phyloP scores from a whole-genome alignment of 1,284 basidiomycete genomes.

The Rhodotorula sp. region DNA sequence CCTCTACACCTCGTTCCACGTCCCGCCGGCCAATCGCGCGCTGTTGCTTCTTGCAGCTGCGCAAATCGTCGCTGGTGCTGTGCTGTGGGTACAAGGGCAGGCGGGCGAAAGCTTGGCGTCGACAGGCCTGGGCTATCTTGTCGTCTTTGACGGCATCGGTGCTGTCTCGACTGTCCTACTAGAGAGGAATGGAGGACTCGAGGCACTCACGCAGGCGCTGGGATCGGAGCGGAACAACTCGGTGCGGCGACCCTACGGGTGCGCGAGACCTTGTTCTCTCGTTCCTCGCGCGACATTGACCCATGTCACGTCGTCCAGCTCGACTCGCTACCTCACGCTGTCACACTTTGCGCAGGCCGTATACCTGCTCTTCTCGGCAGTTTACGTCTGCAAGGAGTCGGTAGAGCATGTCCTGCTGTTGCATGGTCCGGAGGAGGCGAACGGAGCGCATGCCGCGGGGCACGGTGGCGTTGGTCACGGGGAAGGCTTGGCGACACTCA shows the following conservation, averaged over 20 bases:
- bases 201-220: neutral
- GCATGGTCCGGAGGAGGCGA: slow-evolving; percentile 28
- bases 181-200: slow-evolving; percentile 46
- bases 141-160: slow-evolving; percentile 78
- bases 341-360: slow-evolving; percentile 82
- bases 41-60: slow-evolving; percentile 50
- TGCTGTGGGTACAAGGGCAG: slow-evolving; percentile 87
- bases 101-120: slow-evolving; percentile 79
- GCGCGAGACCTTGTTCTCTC: slow-evolving; percentile 44
- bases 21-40: slow-evolving; percentile 49
- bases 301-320: slow-evolving; percentile 52
- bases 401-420: slow-evolving; percentile 72
- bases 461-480: slow-evolving; percentile 43
- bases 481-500: neutral
- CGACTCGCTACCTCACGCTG: slow-evolving; percentile 69
- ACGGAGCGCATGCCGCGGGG: slow-evolving; percentile 39
- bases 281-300: neutral
- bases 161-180: slow-evolving; percentile 61
- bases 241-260: slow-evolving; percentile 66
- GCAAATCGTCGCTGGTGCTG: slow-evolving; percentile 56
- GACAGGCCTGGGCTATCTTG: slow-evolving; percentile 90
- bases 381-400: slow-evolving; percentile 92
- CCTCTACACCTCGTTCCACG: slow-evolving; percentile 41
- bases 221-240: slow-evolving; percentile 39
- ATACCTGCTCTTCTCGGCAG: slow-evolving; percentile 83